These are phyloP conservation scores for Chaetothyriales sp. DNA, from an alignment of 2,329 filamentous ascomycete species.

Conservation along the genomic window DNA sequence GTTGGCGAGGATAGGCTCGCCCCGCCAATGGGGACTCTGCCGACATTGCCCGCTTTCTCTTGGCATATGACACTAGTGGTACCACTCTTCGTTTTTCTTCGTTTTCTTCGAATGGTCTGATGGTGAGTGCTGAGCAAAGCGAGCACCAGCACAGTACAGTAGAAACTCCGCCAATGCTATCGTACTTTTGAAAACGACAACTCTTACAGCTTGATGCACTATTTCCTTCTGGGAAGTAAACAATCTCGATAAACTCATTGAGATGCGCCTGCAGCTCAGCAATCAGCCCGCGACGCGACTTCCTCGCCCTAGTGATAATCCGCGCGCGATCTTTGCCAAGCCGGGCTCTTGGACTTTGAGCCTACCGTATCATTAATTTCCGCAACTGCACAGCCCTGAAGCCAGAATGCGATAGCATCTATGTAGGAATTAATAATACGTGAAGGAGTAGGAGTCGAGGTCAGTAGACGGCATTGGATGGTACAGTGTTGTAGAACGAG, in stretches of 20 bases:
- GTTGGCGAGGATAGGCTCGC: not conserved
- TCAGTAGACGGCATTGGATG: no score
- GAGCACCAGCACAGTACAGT: not conserved
- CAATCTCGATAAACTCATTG: no score
- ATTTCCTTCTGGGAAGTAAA: no score
- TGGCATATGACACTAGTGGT: not conserved
- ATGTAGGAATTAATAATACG: not conserved
- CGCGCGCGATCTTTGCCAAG: not conserved
- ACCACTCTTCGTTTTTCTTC: not conserved
- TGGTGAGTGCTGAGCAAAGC: not conserved
- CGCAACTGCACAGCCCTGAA: not conserved
- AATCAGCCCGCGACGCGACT: no score
- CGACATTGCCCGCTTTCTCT: not conserved
- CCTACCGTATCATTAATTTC: not conserved
- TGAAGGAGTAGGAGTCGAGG: not conserved
- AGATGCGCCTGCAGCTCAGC: no score
- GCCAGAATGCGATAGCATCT: not conserved
- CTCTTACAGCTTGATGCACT: no score
- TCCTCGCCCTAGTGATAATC: no score
- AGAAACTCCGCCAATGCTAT: no score
- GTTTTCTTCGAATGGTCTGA: not conserved
- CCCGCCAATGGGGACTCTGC: not conserved
- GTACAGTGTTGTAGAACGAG: no score
- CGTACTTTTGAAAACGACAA: no score
- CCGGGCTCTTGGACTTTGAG: not conserved